These are phyloP conservation scores for Epithele typhae DNA, from an alignment of 768 basidiomycete genomes.

Conservation along the genomic window DNA sequence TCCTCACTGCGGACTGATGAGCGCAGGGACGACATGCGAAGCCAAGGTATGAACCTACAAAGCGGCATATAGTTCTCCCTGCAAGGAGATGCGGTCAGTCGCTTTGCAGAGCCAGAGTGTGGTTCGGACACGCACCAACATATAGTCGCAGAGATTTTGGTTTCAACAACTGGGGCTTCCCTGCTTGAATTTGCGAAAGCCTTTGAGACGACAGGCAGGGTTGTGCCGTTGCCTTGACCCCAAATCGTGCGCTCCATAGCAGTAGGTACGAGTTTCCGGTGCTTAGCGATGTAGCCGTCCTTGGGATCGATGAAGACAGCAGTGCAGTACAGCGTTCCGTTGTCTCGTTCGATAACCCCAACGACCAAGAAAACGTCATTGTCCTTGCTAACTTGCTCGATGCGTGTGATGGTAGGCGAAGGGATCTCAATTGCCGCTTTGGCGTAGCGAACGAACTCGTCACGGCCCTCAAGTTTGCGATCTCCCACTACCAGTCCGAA, in stretches of 20 bases:
- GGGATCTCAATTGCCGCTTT: constrained; percentile 54
- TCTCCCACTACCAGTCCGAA: constrained; percentile 51
- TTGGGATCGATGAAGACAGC: constrained; percentile 51
- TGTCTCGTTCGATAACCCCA: constrained; percentile 55
- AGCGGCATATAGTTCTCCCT: constrained; percentile 75
- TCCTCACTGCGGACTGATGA: constrained; percentile 38
- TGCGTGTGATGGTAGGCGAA: constrained; percentile 40
- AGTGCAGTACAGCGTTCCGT: constrained; percentile 60
- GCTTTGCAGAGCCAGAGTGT: neutral
- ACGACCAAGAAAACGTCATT: constrained; percentile 52
- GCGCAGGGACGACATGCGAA: neutral
- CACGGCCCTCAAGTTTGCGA: constrained; percentile 45
- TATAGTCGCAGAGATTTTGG: constrained; percentile 52
- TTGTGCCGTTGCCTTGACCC: constrained; percentile 55
- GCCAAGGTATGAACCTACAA: constrained; percentile 29
- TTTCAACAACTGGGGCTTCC: constrained; percentile 21
- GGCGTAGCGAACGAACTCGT: constrained; percentile 54
- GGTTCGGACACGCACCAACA: constrained; percentile 44
- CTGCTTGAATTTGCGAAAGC: constrained; percentile 28
- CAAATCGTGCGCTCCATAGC: constrained; percentile 56
- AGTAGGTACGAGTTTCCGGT: constrained; percentile 63
- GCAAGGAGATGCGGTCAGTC: neutral
- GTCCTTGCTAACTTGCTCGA: constrained; percentile 46
- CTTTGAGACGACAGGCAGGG: constrained; percentile 44
- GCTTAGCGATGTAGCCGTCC: constrained; percentile 52